Evolutionary conservation across 805 yeast genomes (phyloP), one percentile per base, ranked within the genome.

Genomic region (Candida alai): DNA sequence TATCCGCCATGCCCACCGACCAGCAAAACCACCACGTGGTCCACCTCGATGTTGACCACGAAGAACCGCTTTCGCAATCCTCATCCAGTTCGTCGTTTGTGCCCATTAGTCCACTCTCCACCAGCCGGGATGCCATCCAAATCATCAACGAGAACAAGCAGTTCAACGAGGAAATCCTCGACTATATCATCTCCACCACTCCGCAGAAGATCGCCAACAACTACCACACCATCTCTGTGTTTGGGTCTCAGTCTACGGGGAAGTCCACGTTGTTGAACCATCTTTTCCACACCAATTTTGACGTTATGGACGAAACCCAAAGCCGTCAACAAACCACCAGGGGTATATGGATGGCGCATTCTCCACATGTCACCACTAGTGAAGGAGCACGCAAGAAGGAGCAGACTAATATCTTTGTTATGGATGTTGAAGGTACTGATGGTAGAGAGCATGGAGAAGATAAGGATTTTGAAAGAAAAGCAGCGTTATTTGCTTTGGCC

Each of bases 341-440:
- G 42, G 73, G 73, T 1, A 67, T 67, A 38, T 67, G 73, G 73
- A 48, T 67, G 51, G 71, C 70, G 7, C 52, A 57, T 36, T 58
- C 44, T 7, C 72, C 71, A 3, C 56, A 64, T 16, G 56, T 49
- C 10, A 42, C 45, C 9, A 43, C 47, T 3, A 34, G 36, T 3
- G 23, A 31, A 2, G 23, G 37, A 9, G 24, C 35, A 6, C 37
- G 43, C 20, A 33, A 30, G 10, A 14, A 37, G 8, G 30, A 31
- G n/a, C 30, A 33, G 13, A 52, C 56, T 18, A 68, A 77, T 42
- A 67, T 87, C 8, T 72, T 86, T 41, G 94, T 93, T 2, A 74
- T 93, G 73, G 98, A 93, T 54, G 97, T 93, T n/a, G 98, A 93
- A 62, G 98, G 98, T 31, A 89, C 97, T 1, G 98, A 93, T 62